Base-by-base conservation (phyloP, 2,329 filamentous ascomycete species). In the Fonsecaea pugnacius region DNA sequence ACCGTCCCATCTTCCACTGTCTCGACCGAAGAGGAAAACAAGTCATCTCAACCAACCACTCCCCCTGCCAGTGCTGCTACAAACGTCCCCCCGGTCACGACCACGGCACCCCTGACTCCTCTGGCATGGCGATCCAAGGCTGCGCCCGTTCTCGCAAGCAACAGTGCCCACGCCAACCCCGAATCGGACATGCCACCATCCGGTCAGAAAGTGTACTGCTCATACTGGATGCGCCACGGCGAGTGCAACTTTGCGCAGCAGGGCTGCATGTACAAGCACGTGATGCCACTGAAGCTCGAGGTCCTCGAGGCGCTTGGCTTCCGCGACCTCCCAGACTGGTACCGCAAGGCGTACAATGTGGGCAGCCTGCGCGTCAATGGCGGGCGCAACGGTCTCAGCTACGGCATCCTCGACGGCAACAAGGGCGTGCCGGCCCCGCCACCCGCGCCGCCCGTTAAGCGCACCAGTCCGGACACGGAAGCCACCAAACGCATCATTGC, bases 221-320 rank as follows among this genome's bases (percentile, higher is more conserved):
- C 92, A 64, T 91, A 94, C 76, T 97, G 92, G 92, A 89, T 96
- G 60, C 88, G 91, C 71, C 89, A 90, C 64, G 92, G 92, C 21
- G 87, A 91, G 50, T 97, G 93, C 75, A 90, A 90, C 67, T 97
- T 91, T 75, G 88, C 85, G 3, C 91, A 96, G 75, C 89, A 93
- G 73, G 92, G 93, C 0, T 96, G 93, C 79, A 87, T 89, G 69
- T 96, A 88, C 81, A 94, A 92, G 78, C 93, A 96, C 75, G 91
- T 95, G 75, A 96, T 96, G 90, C 93, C 93, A 0, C 76, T 79
- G 30, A 87, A 92, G 68, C 81, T 82, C 57, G 79, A 81, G 0
- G 90, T 87, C 0, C 85, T 96, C 70, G 79, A 85, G 50, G 81
- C 83, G 6, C 82, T 96, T 2, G 93, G 93, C 0, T 84, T 96